Evolutionary conservation across 306 rosid genomes (phyloP).

Genomic region (Pueraria montana): DNA sequence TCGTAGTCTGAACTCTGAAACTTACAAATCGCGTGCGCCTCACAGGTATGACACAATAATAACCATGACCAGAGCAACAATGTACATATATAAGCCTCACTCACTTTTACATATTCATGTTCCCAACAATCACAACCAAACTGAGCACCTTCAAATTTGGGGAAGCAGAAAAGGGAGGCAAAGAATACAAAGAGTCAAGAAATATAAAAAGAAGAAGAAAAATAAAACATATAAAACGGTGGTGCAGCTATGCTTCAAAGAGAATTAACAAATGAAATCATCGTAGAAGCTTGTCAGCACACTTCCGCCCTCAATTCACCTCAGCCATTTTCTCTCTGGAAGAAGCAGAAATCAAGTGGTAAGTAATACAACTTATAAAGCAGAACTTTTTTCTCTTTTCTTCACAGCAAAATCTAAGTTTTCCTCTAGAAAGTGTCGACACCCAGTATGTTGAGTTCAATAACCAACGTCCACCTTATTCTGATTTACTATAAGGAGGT

Average conservation of each 20-base stretch:
- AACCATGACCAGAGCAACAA: constrained; percentile 42
- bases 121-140: constrained; percentile 46
- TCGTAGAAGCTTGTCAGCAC: constrained; percentile 48
- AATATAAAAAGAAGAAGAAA: background rate
- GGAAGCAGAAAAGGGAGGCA: constrained; percentile 46
- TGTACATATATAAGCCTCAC: constrained; percentile 64
- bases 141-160: constrained; percentile 38
- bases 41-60: constrained; percentile 32
- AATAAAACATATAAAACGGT: constrained; percentile 41
- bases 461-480: background rate
- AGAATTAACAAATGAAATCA: constrained; percentile 50
- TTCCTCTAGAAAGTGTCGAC: constrained; percentile 7
- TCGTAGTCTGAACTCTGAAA: constrained; percentile 46
- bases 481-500: background rate
- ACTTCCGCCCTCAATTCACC: constrained; percentile 59
- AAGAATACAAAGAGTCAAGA: constrained; percentile 52
- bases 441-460: background rate
- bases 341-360: constrained; percentile 52
- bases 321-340: constrained; percentile 93
- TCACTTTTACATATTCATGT: constrained; percentile 51
- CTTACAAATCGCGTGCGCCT: constrained; percentile 34
- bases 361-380: constrained; percentile 29
- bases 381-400: background rate
- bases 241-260: constrained; percentile 54
- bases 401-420: background rate